Percentiles rank a stretch among this genome's conserved stretches.
These are phyloP conservation scores for Meyerozyma athensensis DNA, from an alignment of 1,139 yeast genomes.

Conservation along the genomic window DNA sequence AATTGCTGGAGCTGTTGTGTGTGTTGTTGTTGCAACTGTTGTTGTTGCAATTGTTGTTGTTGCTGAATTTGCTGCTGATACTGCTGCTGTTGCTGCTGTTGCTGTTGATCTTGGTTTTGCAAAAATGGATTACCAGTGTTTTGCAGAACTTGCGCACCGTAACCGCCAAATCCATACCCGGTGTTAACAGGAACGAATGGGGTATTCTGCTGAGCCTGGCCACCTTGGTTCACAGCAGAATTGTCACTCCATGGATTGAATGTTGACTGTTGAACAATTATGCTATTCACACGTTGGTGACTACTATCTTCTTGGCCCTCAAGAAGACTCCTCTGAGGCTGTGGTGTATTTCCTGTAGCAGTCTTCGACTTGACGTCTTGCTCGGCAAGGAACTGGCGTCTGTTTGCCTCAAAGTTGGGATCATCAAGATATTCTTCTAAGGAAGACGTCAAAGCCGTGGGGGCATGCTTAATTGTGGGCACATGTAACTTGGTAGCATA, in stretches of 20 bases:
- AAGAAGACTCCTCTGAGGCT: not conserved
- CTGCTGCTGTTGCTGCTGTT: constrained; percentile 4
- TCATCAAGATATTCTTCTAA: constrained; percentile 85
- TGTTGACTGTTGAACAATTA: constrained; percentile 40
- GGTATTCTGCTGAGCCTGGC: constrained; percentile 7
- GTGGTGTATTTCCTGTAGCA: constrained; percentile 6
- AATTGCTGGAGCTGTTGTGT: constrained; percentile 8
- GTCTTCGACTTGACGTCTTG: constrained; percentile 21
- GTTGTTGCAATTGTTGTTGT: constrained; percentile 3
- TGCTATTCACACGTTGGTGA: constrained; percentile 23
- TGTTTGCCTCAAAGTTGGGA: constrained; percentile 76
- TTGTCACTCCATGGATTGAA: constrained; percentile 41
- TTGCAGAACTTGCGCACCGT: constrained; percentile 28
- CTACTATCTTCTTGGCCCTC: constrained; percentile 8
- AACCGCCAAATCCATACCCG: constrained; percentile 59
- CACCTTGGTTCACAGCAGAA: constrained; percentile 8
- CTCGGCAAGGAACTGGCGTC: constrained; percentile 72
- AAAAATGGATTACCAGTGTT: constrained; percentile 26
- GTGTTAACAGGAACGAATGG: constrained; percentile 27
- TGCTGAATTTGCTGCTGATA: constrained; percentile 2
- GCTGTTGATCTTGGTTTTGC: constrained; percentile 10
- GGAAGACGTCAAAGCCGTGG: constrained; percentile 83
- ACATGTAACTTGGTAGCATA: constrained; percentile 84
- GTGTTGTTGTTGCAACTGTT: constrained; percentile 5
- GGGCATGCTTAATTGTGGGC: constrained; percentile 96